Base-by-base conservation (phyloP, 768 basidiomycete species). In the Auricularia sp. region DNA sequence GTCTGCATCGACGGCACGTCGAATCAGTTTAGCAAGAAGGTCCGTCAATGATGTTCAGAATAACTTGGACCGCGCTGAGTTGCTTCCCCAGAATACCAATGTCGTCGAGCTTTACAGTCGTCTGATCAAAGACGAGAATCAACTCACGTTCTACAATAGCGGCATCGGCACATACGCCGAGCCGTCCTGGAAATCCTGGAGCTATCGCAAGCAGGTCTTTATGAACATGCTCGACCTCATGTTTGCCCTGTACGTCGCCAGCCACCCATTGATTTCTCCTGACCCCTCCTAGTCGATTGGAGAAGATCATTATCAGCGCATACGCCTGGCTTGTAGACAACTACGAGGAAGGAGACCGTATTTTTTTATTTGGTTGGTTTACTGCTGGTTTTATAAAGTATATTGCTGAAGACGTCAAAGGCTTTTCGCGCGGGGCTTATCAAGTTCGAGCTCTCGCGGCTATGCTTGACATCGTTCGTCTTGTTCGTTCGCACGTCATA, bases 401-500 rank as follows among this genome's bases (percentile, higher is more conserved):
- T 6, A 6, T 18, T 51, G 47, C 16, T 5, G 14, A 8, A 13
- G 33, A 64, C 21, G 37, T 33, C 24, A 10, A 39, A 81, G 80
- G 80, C 3, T 81, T 78, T 66, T 81, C 81, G 2, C 78, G 81
- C n/a, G 80, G 80, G 3, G 81, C 79, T 18, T 82, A 79, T 66
- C 80, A 80, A 68, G 78, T 75, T 3, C 75, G 80, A 34, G 75
- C 72, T 1, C 61, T 81, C 51, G 77, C 80, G 2, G 80, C 72
- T n/a, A 81, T 81, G 80, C 79, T 81, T 29, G 65, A 76, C 63
- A 80, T 77, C 35, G 1, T 44, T n/a, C 29, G 7, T 29, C 33
- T 16, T 44, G 42, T 16, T 3, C 3, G 24, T 24, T 24, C 24
- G 24, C 24, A 24, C 24, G 24, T 24, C 24, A 24, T 24, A 24